phyloP scores from a whole-genome alignment of 176 grass and related monocot genomes.

The Ensete ventricosum region DNA sequence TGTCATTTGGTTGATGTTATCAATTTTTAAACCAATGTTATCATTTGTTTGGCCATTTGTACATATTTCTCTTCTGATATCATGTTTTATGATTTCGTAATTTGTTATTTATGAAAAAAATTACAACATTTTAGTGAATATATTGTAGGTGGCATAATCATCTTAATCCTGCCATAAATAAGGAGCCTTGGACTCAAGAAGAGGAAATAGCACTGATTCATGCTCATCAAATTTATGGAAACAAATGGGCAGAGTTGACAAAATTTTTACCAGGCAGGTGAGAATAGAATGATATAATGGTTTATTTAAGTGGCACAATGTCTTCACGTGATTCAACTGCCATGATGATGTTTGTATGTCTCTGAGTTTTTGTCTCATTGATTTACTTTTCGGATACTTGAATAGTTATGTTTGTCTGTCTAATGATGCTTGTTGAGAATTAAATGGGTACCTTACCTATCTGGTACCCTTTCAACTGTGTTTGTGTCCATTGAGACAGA shows the following conservation, averaged over 20 bases:
- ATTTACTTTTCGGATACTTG: neutral
- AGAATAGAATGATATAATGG: neutral
- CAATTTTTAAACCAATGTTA: too few species aligned
- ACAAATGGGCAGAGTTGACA: slow-evolving; percentile 45
- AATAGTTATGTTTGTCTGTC: too few species aligned
- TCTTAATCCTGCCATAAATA: slow-evolving; percentile 57
- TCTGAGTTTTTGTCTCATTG: neutral
- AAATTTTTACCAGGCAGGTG: slow-evolving; percentile 72
- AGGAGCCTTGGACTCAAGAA: slow-evolving; percentile 49
- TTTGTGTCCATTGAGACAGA: neutral
- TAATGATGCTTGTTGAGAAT: neutral
- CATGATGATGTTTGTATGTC: neutral
- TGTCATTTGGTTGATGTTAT: too few species aligned
- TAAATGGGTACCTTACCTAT: neutral
- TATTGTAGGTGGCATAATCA: slow-evolving; percentile 25
- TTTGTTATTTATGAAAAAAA: neutral
- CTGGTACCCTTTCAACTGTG: neutral
- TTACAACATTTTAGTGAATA: neutral
- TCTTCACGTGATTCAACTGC: neutral
- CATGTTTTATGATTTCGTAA: neutral
- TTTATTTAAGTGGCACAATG: neutral
- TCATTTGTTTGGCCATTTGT: too few species aligned
- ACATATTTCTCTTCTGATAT: too few species aligned
- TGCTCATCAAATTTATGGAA: slow-evolving; percentile 70
- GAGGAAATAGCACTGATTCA: slow-evolving; percentile 63